phyloP scores from a whole-genome alignment of 1,139 yeast species.

The Yamadazyma trypodendri region DNA sequence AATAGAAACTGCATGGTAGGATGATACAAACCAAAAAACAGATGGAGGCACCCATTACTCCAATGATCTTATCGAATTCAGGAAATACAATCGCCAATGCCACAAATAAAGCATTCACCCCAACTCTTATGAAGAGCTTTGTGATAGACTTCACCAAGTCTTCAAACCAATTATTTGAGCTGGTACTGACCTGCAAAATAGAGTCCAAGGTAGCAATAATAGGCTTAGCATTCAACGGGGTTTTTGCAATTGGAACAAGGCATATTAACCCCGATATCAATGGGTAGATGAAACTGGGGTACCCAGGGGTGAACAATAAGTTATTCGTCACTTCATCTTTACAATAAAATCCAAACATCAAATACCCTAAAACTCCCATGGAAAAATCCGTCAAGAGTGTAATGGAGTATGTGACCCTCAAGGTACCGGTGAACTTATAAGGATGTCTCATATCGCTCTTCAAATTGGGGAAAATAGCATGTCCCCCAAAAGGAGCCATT shows the following conservation, averaged over 20 bases:
- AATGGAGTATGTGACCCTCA: constrained; percentile 52
- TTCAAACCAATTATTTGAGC: constrained; percentile 13
- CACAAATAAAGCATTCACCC: constrained; percentile 53
- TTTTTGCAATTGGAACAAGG: constrained; percentile 79
- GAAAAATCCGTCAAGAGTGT: constrained; percentile 69
- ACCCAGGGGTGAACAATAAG: constrained; percentile 66
- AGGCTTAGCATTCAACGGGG: constrained; percentile 87
- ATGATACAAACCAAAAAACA: constrained; percentile 57
- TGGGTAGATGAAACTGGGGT: constrained; percentile 65
- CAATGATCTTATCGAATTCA: constrained; percentile 56
- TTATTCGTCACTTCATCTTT: constrained; percentile 83
- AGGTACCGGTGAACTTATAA: constrained; percentile 39
- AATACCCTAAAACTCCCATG: constrained; percentile 77
- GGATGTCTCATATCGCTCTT: constrained; percentile 60
- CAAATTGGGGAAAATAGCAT: constrained; percentile 59
- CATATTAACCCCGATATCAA: constrained; percentile 72
- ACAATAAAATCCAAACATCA: constrained; percentile 81
- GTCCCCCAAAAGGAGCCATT: constrained; percentile 66
- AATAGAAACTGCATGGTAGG: constrained; percentile 54
- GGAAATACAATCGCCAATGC: constrained; percentile 53
- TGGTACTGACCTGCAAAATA: constrained; percentile 23
- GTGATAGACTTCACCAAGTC: constrained; percentile 14
- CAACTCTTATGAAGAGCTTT: constrained; percentile 33
- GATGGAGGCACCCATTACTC: constrained; percentile 56
- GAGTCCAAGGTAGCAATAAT: constrained; percentile 63